Conservation (phyloP, 106 monocot genomes). For the Iris macrosiphon region DNA sequence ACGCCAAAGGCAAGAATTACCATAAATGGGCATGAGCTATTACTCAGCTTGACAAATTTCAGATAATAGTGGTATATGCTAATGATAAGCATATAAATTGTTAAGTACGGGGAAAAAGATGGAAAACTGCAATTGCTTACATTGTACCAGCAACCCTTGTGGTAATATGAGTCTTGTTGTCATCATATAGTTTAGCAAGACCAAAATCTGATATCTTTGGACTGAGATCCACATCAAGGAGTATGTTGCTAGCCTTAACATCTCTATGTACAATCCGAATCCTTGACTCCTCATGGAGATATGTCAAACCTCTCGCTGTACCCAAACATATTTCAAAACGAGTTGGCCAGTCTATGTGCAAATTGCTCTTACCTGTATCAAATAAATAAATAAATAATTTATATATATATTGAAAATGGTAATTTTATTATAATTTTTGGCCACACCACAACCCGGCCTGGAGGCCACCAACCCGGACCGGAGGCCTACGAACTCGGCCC, state of each 20-base stretch:
- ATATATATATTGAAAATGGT: background rate
- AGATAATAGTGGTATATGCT: no score
- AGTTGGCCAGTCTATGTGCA: constrained; percentile 59
- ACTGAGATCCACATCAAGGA: constrained; percentile 59
- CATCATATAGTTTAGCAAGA: constrained; percentile 90
- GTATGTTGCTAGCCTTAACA: constrained; percentile 72
- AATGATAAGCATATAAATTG: no score
- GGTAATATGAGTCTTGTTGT: constrained; percentile 79
- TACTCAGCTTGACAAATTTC: no score
- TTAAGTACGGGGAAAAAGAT: no score
- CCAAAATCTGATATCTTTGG: constrained; percentile 86
- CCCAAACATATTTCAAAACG: constrained; percentile 83
- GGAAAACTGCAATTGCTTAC: no score
- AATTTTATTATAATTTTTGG: no score
- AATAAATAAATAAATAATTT: background rate
- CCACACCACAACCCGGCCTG: background rate
- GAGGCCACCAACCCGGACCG: background rate
- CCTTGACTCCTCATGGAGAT: constrained; percentile 84
- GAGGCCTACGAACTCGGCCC: no score
- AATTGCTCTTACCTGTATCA: constrained; percentile 29
- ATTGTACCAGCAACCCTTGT: constrained; percentile 91
- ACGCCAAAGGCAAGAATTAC: no score
- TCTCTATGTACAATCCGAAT: constrained; percentile 72
- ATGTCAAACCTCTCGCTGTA: constrained; percentile 64
- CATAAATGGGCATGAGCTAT: no score